Evolutionary conservation across 768 basidiomycete species (phyloP), one percentile per base, ranked within the genome.

Genomic region (Lentinula sp.): DNA sequence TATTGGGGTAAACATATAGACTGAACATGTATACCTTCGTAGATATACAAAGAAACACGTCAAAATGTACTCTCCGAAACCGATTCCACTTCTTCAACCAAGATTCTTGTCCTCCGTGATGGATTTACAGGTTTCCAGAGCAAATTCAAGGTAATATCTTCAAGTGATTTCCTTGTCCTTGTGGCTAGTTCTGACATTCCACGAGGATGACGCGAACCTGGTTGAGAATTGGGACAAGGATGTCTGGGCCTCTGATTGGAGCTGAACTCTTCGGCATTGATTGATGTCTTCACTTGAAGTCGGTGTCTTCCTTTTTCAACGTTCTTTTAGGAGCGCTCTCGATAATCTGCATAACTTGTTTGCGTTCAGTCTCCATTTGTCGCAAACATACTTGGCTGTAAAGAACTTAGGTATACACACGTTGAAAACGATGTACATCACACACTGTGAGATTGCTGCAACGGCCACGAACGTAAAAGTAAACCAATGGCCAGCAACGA

Each of bases 401-500:
- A 54, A 63, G 58, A 46, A 28, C 9, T 15, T 28, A 15, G 43
- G 28, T 37, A 32, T n/a, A 35, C 2, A 32, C 37, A 20, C 45
- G 12, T 8, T 15, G 2, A 18, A 32, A 28, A 42, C 20, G 39
- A 36, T 60, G 13, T 28, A 28, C 52, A 32, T 33, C 12, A 77
- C 85, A 62, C 64, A 91, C 90, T 87, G 92, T 23, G 87, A 85
- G 50, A 84, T 85, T 2, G 85, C 58, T 3, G 90, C 87, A 43
- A 92, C 77, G 20, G 86, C 63, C 64, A 83, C 73, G 67, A 90
- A 93, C 1, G 90, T 86, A 6, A 84, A 88, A 18, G 91, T 79
- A 13, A 87, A 90, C 91, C 91, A 93, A 69, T 91, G 84, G 2
- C 83, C 86, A 41, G 89, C 90, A 42, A 83, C 77, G 61, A 88